Base-by-base conservation (phyloP, 495 filamentous ascomycete genomes). In the Halenospora varia region DNA sequence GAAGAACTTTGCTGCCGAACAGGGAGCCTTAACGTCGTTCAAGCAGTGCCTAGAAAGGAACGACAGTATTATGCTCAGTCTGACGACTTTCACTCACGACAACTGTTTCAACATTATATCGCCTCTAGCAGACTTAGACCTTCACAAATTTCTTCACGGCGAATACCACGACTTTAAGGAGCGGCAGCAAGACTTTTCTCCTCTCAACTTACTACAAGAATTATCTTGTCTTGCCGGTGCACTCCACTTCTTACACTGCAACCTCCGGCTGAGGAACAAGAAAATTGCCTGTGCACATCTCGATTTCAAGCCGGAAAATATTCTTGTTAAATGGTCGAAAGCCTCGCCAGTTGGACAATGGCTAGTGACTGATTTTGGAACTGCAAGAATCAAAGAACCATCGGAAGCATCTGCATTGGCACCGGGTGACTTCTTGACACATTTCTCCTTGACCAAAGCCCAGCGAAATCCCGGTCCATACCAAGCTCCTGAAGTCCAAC, bases 261-360 rank as follows among this genome's bases (percentile, higher is more conserved):
- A 39, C 3, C 50, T 59, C n/a, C 11, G 25, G 10, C 17, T 59
- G 13, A 24, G 48, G 13, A 35, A n/a, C 1, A 53, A 44, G 35
- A 59, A 39, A 17, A 53, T 59, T 19, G 17, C 48, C 2, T 59
- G 50, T 22, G 50, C 56, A 13, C 56, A 59, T 29, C 25, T 59
- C 4, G 56, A 59, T 48, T 39, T 59, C 26, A 51, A 59, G 11
- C 56, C 56, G n/a, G 48, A 51, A 19, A 59, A 59, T 48, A 59
- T 59, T 3, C 24, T 59, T 2, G 48, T 59, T 4, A 45, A 45
- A 13, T 59, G 56, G 56, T 15, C 20, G 8, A 22, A 13, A 9
- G 40, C n/a, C 25, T 10, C 23, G 26, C 54, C 54, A 1, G 56
- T 53, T 1, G 56, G 56, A 15, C 48, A 25, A 39, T 59, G 56